These are phyloP conservation scores for Candida quercuum DNA, from an alignment of 805 yeast species.

Conservation along the genomic window DNA sequence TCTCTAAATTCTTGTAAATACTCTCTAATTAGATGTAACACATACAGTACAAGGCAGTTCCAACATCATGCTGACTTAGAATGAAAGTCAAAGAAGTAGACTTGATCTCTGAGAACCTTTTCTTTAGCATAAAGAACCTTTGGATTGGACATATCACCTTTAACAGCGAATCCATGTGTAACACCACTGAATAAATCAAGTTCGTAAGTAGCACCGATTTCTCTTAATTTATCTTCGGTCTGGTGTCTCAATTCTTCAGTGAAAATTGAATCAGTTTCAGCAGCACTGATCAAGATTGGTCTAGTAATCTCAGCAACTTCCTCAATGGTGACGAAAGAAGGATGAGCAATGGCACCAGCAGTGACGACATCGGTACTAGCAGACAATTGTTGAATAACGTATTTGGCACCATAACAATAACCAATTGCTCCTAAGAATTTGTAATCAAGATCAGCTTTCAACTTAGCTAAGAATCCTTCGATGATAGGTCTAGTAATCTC, in stretches of 20 bases:
- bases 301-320: conserved; percentile 54
- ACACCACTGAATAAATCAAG: conserved; percentile 58
- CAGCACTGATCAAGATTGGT: conserved; percentile 62
- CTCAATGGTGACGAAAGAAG: conserved; percentile 62
- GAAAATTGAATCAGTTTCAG: conserved; percentile 64
- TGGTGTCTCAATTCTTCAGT: conserved; percentile 55
- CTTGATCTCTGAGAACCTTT: conserved; percentile 44
- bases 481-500: conserved; percentile 45
- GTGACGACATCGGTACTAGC: conserved; percentile 34
- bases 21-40: background rate
- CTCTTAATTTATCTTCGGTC: conserved; percentile 54
- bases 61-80: no score
- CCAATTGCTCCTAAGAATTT: conserved; percentile 58
- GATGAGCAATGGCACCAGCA: conserved; percentile 79
- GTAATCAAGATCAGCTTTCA: conserved; percentile 41
- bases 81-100: conserved; percentile 19
- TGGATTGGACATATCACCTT: conserved; percentile 62
- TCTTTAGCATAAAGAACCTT: conserved; percentile 59
- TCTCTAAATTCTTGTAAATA: no score
- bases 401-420: conserved; percentile 83
- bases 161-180: conserved; percentile 73
- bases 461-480: conserved; percentile 37
- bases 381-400: conserved; percentile 46
- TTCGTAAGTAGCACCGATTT: conserved; percentile 51
- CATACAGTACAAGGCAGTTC: no score